These are phyloP conservation scores for Sordaria brevicollis DNA, from an alignment of 495 filamentous ascomycete species.

Conservation along the genomic window DNA sequence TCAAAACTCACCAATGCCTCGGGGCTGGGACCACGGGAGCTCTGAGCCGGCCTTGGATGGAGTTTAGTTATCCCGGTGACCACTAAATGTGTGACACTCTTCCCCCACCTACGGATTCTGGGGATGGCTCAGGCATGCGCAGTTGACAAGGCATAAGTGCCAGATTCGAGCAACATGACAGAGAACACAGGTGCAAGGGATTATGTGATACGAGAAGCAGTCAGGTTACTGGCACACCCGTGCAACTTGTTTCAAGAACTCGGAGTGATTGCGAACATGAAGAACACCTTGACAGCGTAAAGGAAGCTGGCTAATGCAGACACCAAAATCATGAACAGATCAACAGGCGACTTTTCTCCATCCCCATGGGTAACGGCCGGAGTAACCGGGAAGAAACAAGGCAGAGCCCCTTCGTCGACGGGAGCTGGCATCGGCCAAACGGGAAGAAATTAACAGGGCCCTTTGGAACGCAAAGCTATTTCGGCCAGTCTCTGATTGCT, in stretches of 20 bases:
- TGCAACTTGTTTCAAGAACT: neutral
- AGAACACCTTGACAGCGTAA: neutral
- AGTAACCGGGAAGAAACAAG: neutral
- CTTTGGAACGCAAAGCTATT: neutral
- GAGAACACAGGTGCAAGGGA: neutral
- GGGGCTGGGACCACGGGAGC: neutral
- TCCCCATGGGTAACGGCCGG: neutral
- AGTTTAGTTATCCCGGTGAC: neutral
- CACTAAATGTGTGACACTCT: neutral
- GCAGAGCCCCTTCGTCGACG: neutral
- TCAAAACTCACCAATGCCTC: neutral
- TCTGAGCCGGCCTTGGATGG: neutral
- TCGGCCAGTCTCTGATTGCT: neutral
- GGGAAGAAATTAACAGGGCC: neutral
- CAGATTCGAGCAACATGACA: neutral
- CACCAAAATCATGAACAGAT: neutral
- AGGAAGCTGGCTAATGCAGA: neutral
- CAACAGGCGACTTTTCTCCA: neutral
- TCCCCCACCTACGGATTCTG: neutral
- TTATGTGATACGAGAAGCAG: neutral
- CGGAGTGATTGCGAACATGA: neutral
- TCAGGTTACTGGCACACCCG: neutral
- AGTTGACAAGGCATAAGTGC: neutral
- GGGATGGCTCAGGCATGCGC: neutral
- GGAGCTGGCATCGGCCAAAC: neutral